These are phyloP conservation scores for Sclerotinia borealis DNA, from an alignment of 2,329 filamentous ascomycete genomes.

Conservation along the genomic window DNA sequence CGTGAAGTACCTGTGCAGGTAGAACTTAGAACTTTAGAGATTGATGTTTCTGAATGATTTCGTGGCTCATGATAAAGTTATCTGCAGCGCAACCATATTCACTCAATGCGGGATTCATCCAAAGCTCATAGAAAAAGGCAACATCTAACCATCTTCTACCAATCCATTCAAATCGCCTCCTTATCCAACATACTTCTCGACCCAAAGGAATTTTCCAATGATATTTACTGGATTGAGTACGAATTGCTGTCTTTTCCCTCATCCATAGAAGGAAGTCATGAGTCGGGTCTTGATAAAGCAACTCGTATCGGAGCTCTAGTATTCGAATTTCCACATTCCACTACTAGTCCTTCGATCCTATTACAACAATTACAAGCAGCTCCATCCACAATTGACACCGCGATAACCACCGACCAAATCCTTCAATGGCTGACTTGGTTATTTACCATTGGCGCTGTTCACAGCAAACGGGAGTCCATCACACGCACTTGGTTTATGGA, in stretches of 20 bases:
- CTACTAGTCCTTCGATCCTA: conserved; percentile 16
- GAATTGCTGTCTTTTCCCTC: conserved; percentile 17
- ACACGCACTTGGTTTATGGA: conserved; percentile 6
- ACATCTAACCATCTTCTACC: conserved; percentile 17
- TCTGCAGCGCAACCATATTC: neutral
- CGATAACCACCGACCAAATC: neutral
- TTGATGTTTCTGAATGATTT: too few species aligned
- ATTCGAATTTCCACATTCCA: conserved; percentile 21
- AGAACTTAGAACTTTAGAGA: too few species aligned
- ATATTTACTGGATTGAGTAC: conserved; percentile 22
- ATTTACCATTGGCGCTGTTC: conserved; percentile 1
- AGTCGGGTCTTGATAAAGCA: conserved; percentile 14
- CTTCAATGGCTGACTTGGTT: conserved; percentile 6
- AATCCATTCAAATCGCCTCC: conserved; percentile 15
- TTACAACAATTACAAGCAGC: conserved; percentile 16
- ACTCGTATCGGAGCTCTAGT: conserved; percentile 18
- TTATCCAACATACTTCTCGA: conserved; percentile 8
- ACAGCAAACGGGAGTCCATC: neutral
- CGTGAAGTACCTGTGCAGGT: conserved; percentile 3
- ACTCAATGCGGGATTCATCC: neutral
- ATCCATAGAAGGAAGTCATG: neutral
- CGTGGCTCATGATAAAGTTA: neutral
- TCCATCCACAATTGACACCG: conserved; percentile 4
- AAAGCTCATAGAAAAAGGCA: conserved; percentile 15
- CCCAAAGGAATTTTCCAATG: conserved; percentile 17